phyloP scores from a whole-genome alignment of 2,329 filamentous ascomycete species.

The Cladophialophora bantiana region DNA sequence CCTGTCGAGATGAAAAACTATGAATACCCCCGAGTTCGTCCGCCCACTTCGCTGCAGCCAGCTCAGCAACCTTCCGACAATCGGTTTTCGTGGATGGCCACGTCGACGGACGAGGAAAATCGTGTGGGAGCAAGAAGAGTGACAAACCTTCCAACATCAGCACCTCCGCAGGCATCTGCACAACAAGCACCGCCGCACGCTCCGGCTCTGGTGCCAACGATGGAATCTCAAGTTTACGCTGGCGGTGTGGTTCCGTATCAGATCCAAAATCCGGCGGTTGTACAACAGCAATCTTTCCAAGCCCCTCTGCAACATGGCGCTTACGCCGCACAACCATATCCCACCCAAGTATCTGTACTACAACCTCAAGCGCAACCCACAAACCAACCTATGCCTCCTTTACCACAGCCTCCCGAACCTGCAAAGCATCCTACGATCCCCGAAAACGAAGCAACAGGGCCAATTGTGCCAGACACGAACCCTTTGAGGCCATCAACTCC shows the following conservation, averaged over 20 bases:
- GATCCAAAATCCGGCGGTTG: constrained; percentile 20
- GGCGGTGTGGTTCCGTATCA: constrained; percentile 20
- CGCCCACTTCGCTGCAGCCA: constrained; percentile 30
- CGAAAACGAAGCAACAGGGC: constrained; percentile 27
- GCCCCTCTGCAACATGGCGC: constrained; percentile 17
- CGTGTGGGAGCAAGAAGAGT: constrained; percentile 23
- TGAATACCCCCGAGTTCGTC: constrained; percentile 38
- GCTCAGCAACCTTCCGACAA: constrained; percentile 22
- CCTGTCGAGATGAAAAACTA: constrained; percentile 33
- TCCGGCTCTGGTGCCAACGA: constrained; percentile 7
- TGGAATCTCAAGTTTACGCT: constrained; percentile 24
- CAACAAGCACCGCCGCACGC: neutral
- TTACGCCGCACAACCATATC: constrained; percentile 15
- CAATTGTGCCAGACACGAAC: constrained; percentile 49
- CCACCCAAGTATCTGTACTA: constrained; percentile 9
- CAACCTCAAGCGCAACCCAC: neutral
- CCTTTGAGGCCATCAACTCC: constrained; percentile 43
- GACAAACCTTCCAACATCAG: constrained; percentile 7
- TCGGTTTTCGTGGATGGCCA: constrained; percentile 37
- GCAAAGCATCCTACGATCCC: constrained; percentile 27
- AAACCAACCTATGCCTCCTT: constrained; percentile 17
- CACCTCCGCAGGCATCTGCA: constrained; percentile 5
- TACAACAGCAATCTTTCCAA: constrained; percentile 27
- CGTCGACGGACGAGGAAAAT: constrained; percentile 32
- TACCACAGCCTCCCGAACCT: constrained; percentile 27